Base-by-base conservation (phyloP, 139 green algal species). In the Chlorella ohadii region DNA sequence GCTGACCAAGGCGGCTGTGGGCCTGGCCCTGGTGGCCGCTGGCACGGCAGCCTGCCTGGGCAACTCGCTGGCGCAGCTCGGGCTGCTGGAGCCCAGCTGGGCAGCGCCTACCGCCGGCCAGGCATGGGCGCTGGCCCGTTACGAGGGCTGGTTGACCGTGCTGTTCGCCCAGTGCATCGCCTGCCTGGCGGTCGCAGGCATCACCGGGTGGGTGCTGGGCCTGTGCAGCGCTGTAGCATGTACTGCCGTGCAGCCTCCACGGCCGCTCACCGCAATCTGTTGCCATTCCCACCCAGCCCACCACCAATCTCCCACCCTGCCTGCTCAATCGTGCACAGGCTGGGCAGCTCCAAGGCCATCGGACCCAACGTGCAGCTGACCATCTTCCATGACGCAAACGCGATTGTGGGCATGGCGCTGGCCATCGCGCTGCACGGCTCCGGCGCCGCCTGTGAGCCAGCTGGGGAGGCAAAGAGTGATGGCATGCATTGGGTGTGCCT, bases 311-410 rank as follows among this genome's bases (percentile, higher is more conserved):
- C 15, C 7, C 39, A 20, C 22, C 31, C 7, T n/a, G 19, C 68
- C 19, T 39, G 25, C 56, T 71, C 44, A 51, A 51, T 16, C 44
- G 1, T 36, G 27, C 34, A 39, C 70, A 77, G 70, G 39, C 22
- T 77, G 70, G 70, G 70, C 28, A 13, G 39, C 39, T 20, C 27
- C 70, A 77, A 67, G 51, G 22, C 31, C 4, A 68, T 81, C 31
- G 74, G 74, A 5, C 74, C 74, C 3, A 68, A 68, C 57, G 77
- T n/a, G 7, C 38, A 73, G 59, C 77, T 74, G 16, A 33, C 31
- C 12, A 39, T 67, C 23, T 71, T 74, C 64, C 64, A 75, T 16
- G 56, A 71, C 20, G 41, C 38, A 27, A 75, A 65, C 19, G 64
- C 64, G 13, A 41, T 83, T 0, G 31, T 83, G 15, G 63, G 63